Evolutionary conservation across 805 yeast species (phyloP), one percentile per base, ranked within the genome.

Genomic region (Yarrowia hollandica): DNA sequence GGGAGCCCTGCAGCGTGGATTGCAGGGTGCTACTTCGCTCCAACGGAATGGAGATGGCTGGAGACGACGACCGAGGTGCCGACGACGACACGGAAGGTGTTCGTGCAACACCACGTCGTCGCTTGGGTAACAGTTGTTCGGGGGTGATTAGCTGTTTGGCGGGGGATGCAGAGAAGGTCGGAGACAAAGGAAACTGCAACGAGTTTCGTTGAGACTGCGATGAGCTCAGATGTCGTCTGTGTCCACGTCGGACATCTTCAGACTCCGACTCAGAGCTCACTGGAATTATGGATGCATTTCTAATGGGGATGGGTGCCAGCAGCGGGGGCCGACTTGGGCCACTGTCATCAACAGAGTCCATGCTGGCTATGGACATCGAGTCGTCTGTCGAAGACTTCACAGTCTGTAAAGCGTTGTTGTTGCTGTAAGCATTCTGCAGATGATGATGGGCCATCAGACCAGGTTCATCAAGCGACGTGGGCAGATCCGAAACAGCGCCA

Each of bases 221-320:
- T n/a, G 54, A 44, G 54, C 54, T 44, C 28, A 48, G 28, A 12
- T 48, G 55, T 2, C 55, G 39, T 22, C 55, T n/a, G 15, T 48
- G 55, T n/a, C 39, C 12, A 5, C 55, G 28, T 31, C 55, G 55
- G 15, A 33, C 16, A 6, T 48, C 55, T 15, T 48, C 55, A 15
- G 55, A 48, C 55, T 48, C 55, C 9, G 55, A 48, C 30, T 33
- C 55, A 8, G 55, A 48, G 55, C 55, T 48, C 30, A 48, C 22
- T 12, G 55, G 55, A 15, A 48, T 48, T 28, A 48, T 48, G 38
- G 55, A 48, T 21, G 55, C 38, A 18, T 30, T 31, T 22, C 39
- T 19, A 23, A 48, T 48, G 30, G 55, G 55, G 11, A 48, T 48
- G 55, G 55, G 55, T 8, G 55, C 55, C 21, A 48, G 30, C 6